These are phyloP conservation scores for Daedaleopsis nitida DNA, from an alignment of 768 basidiomycete genomes.

Conservation along the genomic window DNA sequence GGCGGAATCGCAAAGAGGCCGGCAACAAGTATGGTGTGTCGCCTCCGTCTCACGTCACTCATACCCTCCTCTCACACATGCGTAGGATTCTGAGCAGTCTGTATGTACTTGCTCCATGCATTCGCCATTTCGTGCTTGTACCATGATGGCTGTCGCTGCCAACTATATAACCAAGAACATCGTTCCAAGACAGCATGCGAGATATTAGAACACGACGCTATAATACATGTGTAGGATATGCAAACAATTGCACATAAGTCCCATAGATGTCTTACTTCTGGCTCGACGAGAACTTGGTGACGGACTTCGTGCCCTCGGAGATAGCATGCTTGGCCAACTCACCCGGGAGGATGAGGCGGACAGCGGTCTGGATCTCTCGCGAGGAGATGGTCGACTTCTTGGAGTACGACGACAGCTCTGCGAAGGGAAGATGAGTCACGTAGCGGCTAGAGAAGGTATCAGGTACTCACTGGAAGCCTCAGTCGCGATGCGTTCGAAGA, in stretches of 20 bases:
- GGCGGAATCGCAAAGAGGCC: constrained; percentile 84
- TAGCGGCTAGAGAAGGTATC: background rate
- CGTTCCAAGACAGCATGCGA: constrained; percentile 15
- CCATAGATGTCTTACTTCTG: constrained; percentile 24
- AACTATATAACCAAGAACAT: background rate
- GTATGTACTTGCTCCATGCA: background rate
- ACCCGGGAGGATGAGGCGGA: constrained; percentile 82
- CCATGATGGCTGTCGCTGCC: no score
- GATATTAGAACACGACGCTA: constrained; percentile 20
- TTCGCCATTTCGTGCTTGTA: background rate
- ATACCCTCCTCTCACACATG: background rate
- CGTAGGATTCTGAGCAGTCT: constrained; percentile 21
- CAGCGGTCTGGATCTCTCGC: constrained; percentile 85
- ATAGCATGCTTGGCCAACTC: constrained; percentile 89
- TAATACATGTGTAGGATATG: constrained; percentile 26
- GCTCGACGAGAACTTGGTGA: constrained; percentile 62
- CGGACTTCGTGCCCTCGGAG: constrained; percentile 79
- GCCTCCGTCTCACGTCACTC: background rate
- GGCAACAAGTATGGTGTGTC: constrained; percentile 87
- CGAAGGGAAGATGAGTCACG: background rate
- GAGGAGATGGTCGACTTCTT: constrained; percentile 93
- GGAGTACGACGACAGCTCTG: constrained; percentile 81
- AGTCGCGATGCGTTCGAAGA: constrained; percentile 78
- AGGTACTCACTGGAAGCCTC: constrained; percentile 64
- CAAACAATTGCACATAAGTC: constrained; percentile 13